These are phyloP conservation scores for Venturia pyrina DNA, from an alignment of 2,329 filamentous ascomycete genomes.

Conservation along the genomic window DNA sequence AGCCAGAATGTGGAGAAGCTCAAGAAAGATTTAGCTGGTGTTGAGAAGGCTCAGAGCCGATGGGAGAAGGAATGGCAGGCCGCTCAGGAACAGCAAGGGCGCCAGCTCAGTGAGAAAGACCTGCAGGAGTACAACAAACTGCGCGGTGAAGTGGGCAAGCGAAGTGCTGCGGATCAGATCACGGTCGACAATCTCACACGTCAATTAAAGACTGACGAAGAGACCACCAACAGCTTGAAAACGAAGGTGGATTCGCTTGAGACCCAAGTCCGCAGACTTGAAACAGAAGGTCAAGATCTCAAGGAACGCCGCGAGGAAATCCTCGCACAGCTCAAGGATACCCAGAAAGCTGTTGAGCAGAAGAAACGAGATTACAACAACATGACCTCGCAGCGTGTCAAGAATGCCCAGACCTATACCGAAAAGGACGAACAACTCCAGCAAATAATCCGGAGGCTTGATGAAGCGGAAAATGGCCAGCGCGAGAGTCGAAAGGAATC, in stretches of 20 bases:
- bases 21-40: conserved; percentile 67
- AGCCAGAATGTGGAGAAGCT: conserved; percentile 58
- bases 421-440: conserved; percentile 89
- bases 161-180: conserved; percentile 68
- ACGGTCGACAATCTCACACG: conserved; percentile 79
- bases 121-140: conserved; percentile 82
- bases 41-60: conserved; percentile 81
- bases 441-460: conserved; percentile 68
- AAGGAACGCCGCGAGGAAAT: conserved; percentile 57
- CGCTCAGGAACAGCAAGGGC: conserved; percentile 75
- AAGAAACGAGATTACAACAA: conserved; percentile 91
- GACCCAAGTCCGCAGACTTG: conserved; percentile 62
- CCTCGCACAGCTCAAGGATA: conserved; percentile 53
- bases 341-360: conserved; percentile 65
- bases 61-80: conserved; percentile 85
- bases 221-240: conserved; percentile 79
- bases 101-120: conserved; percentile 74
- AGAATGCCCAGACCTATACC: conserved; percentile 69
- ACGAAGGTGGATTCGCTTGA: conserved; percentile 76
- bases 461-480: conserved; percentile 74
- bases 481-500: conserved; percentile 77
- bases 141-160: conserved; percentile 73
- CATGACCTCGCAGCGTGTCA: conserved; percentile 71
- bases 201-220: conserved; percentile 82
- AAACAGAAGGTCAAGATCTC: conserved; percentile 59